Conservation (phyloP, 148 eudicot species). For the Cornus florida region DNA sequence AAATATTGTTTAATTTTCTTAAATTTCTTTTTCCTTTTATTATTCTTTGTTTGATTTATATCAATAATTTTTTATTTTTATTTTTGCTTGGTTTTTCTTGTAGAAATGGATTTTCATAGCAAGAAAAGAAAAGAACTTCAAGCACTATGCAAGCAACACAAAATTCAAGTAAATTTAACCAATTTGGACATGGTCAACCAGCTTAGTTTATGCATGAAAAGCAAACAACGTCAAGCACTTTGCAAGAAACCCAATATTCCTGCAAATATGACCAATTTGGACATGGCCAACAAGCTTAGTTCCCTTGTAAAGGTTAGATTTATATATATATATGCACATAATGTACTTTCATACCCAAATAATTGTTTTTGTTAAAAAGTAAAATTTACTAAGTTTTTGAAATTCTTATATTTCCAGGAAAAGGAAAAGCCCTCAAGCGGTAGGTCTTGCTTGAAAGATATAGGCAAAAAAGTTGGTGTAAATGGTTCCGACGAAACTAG, state of each 20-base stretch:
- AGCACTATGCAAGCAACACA: conserved; percentile 63
- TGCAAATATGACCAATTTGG: conserved; percentile 60
- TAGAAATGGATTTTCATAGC: conserved; percentile 61
- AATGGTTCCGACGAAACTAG: conserved; percentile 28
- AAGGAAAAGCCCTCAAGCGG: conserved; percentile 21
- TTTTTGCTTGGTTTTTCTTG: background rate
- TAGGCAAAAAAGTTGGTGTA: conserved; percentile 17
- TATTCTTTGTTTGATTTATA: too few relatives aligned
- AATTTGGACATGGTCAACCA: conserved; percentile 60
- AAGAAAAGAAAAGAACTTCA: conserved; percentile 63
- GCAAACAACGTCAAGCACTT: conserved; percentile 54
- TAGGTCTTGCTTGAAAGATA: conserved; percentile 41
- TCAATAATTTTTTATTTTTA: background rate
- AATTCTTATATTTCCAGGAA: conserved; percentile 14
- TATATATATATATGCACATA: background rate
- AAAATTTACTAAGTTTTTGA: background rate
- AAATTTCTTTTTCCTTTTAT: background rate
- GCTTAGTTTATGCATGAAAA: conserved; percentile 41
- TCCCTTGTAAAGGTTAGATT: conserved; percentile 34
- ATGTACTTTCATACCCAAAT: background rate
- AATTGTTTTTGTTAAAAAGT: background rate
- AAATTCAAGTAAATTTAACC: conserved; percentile 60
- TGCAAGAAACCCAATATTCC: conserved; percentile 71
- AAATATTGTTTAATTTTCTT: background rate
- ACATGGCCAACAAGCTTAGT: conserved; percentile 58